Evolutionary conservation across 192 early-diverging fungal genomes (phyloP).

Genomic region (Coemansia sp.): DNA sequence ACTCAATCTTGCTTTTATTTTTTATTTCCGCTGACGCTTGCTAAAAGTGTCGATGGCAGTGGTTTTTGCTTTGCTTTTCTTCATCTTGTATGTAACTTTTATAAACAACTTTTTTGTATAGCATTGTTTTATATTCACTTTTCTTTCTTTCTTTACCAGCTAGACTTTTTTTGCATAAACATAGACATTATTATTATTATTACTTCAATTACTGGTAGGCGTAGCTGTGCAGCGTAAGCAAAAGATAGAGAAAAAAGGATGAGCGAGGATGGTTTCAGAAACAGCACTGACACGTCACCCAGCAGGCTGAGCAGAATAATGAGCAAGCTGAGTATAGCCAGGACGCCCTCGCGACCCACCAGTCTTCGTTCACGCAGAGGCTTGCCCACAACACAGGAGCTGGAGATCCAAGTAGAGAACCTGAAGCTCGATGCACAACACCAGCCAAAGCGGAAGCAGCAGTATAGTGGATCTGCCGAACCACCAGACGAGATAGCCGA

Average conservation of each 20-base stretch:
- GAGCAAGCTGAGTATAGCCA: conserved; percentile 21
- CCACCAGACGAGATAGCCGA: not conserved
- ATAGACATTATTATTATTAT: not conserved
- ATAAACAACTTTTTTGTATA: not conserved
- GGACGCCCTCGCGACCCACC: conserved; percentile 23
- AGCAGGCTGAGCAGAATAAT: conserved; percentile 24
- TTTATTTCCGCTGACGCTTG: not conserved
- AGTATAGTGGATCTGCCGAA: not conserved
- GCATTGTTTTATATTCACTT: not conserved
- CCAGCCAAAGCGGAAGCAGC: not conserved
- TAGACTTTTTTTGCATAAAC: not conserved
- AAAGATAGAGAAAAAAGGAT: conserved; percentile 1
- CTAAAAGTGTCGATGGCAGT: not conserved
- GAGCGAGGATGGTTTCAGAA: conserved; percentile 3
- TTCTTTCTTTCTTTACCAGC: not conserved
- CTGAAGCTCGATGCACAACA: not conserved
- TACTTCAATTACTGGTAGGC: not conserved
- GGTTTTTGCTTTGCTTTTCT: not conserved
- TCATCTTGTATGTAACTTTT: not conserved
- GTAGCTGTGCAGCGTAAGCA: no score
- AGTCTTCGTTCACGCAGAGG: conserved; percentile 33
- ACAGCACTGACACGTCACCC: conserved; percentile 12
- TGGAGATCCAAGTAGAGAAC: conserved; percentile 10
- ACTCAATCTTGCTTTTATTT: no score
- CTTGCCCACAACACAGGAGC: conserved; percentile 1